Conservation (phyloP, 2,329 filamentous ascomycete species). For the Pestalotiopsis sp. region DNA sequence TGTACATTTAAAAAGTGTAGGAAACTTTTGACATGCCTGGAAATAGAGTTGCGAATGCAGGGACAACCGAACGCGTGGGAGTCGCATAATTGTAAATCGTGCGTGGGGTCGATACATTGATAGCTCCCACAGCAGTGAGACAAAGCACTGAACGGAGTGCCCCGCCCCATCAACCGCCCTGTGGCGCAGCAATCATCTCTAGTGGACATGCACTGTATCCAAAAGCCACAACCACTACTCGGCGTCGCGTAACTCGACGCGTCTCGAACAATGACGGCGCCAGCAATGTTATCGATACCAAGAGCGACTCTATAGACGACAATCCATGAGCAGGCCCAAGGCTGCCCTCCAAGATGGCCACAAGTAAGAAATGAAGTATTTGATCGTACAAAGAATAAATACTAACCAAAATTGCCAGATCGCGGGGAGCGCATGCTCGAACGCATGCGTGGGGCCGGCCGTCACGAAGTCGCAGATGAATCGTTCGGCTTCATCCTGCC, state of each 20-base stretch:
- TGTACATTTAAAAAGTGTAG: too few relatives aligned
- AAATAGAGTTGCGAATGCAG: background rate
- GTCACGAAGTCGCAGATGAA: constrained; percentile 60
- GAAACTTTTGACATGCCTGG: background rate
- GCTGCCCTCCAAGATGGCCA: constrained; percentile 29
- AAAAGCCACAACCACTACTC: background rate
- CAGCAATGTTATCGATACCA: background rate
- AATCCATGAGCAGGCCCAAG: background rate
- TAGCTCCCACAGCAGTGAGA: background rate
- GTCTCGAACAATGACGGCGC: background rate
- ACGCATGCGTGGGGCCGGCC: constrained; percentile 66
- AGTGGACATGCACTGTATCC: background rate
- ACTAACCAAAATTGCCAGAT: constrained; percentile 33
- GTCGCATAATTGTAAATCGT: background rate
- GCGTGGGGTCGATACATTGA: background rate
- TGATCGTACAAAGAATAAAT: background rate
- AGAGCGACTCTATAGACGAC: background rate
- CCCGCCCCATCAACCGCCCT: background rate
- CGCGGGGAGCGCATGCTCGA: constrained; percentile 65
- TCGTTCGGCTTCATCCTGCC: constrained; percentile 58
- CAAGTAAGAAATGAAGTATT: constrained; percentile 28
- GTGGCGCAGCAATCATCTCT: background rate
- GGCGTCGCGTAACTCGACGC: constrained; percentile 3
- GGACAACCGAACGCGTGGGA: background rate
- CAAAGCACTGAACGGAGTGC: background rate